Percentiles rank a stretch among this genome's conserved stretches.
phyloP scores from a whole-genome alignment of 495 filamentous ascomycete genomes.

The Pyronema domesticum region DNA sequence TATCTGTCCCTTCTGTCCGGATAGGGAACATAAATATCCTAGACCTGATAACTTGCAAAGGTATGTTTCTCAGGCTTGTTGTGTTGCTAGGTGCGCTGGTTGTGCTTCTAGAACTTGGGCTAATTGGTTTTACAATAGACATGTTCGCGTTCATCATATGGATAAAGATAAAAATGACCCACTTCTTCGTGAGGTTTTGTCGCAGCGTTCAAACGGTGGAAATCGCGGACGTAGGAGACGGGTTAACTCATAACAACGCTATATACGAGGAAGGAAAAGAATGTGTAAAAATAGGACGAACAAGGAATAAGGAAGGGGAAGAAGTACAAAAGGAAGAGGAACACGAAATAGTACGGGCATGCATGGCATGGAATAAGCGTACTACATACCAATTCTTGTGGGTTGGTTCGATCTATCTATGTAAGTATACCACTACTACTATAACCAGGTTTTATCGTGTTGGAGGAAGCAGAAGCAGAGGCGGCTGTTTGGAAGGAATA shows the following conservation, averaged over 20 bases:
- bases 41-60: slow-evolving; percentile 94
- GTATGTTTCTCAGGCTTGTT: slow-evolving; percentile 32
- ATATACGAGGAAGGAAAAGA: too few species aligned
- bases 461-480: too few species aligned
- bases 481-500: too few species aligned
- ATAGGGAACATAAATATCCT: slow-evolving; percentile 91
- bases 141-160: slow-evolving; percentile 73
- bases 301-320: too few species aligned
- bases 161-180: slow-evolving; percentile 80
- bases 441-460: too few species aligned
- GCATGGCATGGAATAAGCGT: too few species aligned
- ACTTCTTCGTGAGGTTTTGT: slow-evolving; percentile 55
- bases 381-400: too few species aligned
- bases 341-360: too few species aligned
- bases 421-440: too few species aligned
- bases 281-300: too few species aligned
- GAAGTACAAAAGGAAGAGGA: too few species aligned
- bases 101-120: neutral
- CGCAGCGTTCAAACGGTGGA: slow-evolving; percentile 70
- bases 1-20: slow-evolving; percentile 90
- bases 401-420: too few species aligned
- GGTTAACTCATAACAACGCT: slow-evolving; percentile 15
- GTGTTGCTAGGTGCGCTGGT: neutral
- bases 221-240: slow-evolving; percentile 66
- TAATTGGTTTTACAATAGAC: slow-evolving; percentile 33